Base-by-base conservation (phyloP, 2,329 filamentous ascomycete species). In the Zalaria obscura region DNA sequence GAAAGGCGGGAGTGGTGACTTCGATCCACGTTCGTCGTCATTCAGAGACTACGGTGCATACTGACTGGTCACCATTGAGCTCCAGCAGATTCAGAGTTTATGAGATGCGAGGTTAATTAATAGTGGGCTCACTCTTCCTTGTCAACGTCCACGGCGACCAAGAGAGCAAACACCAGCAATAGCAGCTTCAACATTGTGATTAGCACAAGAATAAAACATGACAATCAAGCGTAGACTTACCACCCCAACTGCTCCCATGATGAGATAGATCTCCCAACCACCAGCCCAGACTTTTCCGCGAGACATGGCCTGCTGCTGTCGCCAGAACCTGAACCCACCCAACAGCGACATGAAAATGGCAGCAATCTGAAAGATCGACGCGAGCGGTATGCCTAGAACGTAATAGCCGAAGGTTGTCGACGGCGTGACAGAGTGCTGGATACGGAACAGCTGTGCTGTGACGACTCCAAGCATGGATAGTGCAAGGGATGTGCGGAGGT, bases 401-500 rank as follows among this genome's bases (percentile, higher is more conserved):
- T 67, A 73, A 54, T 76, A 84, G 1, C 75, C 75, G 44, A 82
- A 70, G 7, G 62, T 58, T 2, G 59, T 57, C 32, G 62, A 50
- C 1, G 60, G 63, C 10, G 60, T 52, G 5, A 64, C 53, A 26
- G 65, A 55, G 27, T 75, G 66, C 51, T 79, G 70, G 3, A 80
- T 63, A 18, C 71, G 67, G 50, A 83, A 83, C 5, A 86, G 69
- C 53, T 86, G 81, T 0, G 79, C 75, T 27, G 80, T 69, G 3
- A 75, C 51, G 3, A 80, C 73, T 11, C 80, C 79, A 18, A 77
- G 63, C 61, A 83, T 78, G 9, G 79, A 76, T 33, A 85, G 65
- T n/a, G 73, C 68, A 32, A 82, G 60, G 0, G 78, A 83, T 2
- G 80, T 86, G 18, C 81, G 73, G 27, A 85, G 68, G 56, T 85